A percentile compares a stretch with the other conserved stretches of the same genome.
phyloP scores from a whole-genome alignment of 2,329 filamentous ascomycete genomes.

The Fusarium mexicanum region DNA sequence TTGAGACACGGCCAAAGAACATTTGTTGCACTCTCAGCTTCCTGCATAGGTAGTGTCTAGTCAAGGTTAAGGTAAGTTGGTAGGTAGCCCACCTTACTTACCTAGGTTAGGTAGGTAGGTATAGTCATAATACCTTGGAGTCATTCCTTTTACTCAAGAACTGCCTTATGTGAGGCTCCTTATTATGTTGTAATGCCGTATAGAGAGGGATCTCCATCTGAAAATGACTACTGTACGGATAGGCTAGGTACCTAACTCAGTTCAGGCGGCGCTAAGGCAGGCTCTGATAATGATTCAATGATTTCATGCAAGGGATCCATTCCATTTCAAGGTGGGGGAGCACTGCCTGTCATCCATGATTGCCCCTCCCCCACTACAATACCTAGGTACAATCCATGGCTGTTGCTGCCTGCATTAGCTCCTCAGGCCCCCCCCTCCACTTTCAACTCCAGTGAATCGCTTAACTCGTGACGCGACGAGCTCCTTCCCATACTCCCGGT shows the following conservation, averaged over 20 bases:
- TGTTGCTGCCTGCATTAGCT: slow-evolving; percentile 23
- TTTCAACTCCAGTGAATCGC: slow-evolving; percentile 1
- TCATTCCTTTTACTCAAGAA: not conserved
- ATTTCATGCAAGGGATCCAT: not conserved
- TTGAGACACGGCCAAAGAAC: not conserved
- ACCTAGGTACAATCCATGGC: not conserved
- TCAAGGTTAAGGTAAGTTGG: not conserved
- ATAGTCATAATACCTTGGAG: not conserved
- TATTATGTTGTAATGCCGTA: not conserved
- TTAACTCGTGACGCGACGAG: slow-evolving; percentile 35
- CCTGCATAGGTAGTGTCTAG: not conserved
- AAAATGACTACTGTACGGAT: not conserved
- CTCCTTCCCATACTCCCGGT: slow-evolving; percentile 29
- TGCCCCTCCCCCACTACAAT: slow-evolving; percentile 20
- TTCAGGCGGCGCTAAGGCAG: not conserved
- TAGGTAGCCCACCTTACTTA: not conserved
- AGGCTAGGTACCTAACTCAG: not conserved
- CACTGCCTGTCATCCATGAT: not conserved
- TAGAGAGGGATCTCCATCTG: not conserved
- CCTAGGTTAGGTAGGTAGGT: not conserved
- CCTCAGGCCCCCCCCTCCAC: not conserved
- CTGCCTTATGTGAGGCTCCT: not conserved
- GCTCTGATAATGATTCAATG: not conserved
- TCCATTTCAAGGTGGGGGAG: not conserved
- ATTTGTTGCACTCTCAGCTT: not conserved